Evolutionary conservation across 176 grass and related monocot species (phyloP), one percentile per base, ranked within the genome.

Genomic region (Otatea glauca): DNA sequence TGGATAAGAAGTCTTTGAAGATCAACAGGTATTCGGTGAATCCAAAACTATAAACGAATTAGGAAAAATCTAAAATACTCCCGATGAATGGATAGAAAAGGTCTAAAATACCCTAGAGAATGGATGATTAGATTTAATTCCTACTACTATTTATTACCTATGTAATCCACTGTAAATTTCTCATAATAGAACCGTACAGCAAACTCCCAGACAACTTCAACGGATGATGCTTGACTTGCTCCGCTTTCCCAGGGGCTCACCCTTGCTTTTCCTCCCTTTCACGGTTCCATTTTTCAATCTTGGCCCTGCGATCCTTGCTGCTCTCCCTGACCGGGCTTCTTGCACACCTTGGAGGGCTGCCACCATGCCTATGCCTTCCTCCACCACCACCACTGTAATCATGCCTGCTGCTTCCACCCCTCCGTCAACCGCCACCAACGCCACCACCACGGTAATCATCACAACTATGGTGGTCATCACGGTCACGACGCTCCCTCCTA

Each of bases 221-320:
- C 41, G 6, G 51, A 35, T 27, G 18, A 14, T 37, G 51, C 42
- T 66, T 35, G 61, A 12, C 4, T 27, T 65, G 15, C n/a, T 29
- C 32, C 13, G 5, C 47, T 38, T 64, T 39, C 42, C 59, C 17
- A 64, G 42, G 58, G 4, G 1, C 6, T 76, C 83, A 77, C 56
- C 59, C 64, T 56, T 90, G 68, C 75, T 80, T 89, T 54, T 58
- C 56, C 63, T 93, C 91, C 81, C 67, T 93, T 74, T 93, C 85
- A 65, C 85, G 88, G 16, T 90, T 93, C 91, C 91, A 93, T 72
- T 90, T 85, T 39, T 93, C 85, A 24, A 93, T 93, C 85, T 88
- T 93, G 42, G 91, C 88, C 27, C 85, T 93, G 77, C 85, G 76
- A 44, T 93, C 91, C 78, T 93, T 85, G 12, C 91, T 93, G 65